Evolutionary conservation across 2,329 filamentous ascomycete species (phyloP).

Genomic region (Teratosphaeria gauchensis): DNA sequence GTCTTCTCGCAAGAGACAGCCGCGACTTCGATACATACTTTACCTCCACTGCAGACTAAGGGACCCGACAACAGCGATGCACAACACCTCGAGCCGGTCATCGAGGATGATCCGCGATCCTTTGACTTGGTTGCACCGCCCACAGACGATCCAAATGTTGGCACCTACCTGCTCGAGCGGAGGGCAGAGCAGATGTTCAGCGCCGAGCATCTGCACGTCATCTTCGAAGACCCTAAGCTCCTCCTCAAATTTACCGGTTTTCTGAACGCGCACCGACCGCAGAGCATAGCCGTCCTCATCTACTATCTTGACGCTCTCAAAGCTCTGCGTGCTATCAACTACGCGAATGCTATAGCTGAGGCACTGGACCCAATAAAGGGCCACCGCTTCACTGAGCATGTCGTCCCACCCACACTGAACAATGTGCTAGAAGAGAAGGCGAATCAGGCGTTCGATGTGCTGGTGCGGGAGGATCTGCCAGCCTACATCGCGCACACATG

Average conservation of each 20-base stretch:
- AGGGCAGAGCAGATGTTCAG: slow-evolving; percentile 59
- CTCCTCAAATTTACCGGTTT: slow-evolving; percentile 60
- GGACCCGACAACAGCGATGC: slow-evolving; percentile 29
- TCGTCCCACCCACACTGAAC: slow-evolving; percentile 47
- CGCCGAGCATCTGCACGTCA: slow-evolving; percentile 52
- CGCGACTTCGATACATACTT: slow-evolving; percentile 26
- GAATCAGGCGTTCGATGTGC: slow-evolving; percentile 51
- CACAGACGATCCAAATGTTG: slow-evolving; percentile 18
- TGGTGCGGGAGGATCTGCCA: slow-evolving; percentile 60
- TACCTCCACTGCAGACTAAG: slow-evolving; percentile 37
- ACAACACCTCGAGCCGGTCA: slow-evolving; percentile 37
- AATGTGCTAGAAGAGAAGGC: slow-evolving; percentile 52
- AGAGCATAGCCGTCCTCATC: slow-evolving; percentile 55
- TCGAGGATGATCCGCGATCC: slow-evolving; percentile 44
- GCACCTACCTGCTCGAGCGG: slow-evolving; percentile 49
- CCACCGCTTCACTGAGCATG: slow-evolving; percentile 45
- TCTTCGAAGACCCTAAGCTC: slow-evolving; percentile 55
- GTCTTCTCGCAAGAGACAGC: slow-evolving; percentile 27
- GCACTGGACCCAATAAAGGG: slow-evolving; percentile 48
- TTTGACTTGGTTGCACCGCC: slow-evolving; percentile 43
- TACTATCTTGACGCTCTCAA: slow-evolving; percentile 67
- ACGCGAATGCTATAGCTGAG: slow-evolving; percentile 59
- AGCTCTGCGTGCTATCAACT: slow-evolving; percentile 59
- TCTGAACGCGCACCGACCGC: slow-evolving; percentile 48
- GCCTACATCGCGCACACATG: slow-evolving; percentile 62